These are phyloP conservation scores for Neonectria faginata DNA, from an alignment of 2,329 filamentous ascomycete species.

Conservation along the genomic window DNA sequence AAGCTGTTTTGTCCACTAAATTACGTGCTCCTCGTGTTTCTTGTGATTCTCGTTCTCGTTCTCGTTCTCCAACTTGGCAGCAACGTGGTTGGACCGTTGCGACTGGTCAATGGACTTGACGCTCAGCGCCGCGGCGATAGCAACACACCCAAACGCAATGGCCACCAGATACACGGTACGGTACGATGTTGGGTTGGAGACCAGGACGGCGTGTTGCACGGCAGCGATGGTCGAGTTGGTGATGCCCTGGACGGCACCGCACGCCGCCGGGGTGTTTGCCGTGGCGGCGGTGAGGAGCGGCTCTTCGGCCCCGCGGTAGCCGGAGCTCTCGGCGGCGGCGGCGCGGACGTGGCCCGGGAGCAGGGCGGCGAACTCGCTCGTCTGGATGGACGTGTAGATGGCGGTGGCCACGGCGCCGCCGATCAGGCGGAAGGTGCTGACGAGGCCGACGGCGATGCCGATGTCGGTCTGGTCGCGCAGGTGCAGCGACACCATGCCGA, in stretches of 20 bases:
- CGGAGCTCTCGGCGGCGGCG: constrained; percentile 34
- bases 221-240: constrained; percentile 45
- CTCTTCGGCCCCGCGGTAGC: constrained; percentile 34
- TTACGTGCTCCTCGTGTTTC: neutral
- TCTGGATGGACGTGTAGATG: constrained; percentile 52
- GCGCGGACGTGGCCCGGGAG: constrained; percentile 31
- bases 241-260: constrained; percentile 42
- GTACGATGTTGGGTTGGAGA: constrained; percentile 44
- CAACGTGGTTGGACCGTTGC: constrained; percentile 28
- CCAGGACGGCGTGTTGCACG: constrained; percentile 46
- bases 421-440: constrained; percentile 50
- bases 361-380: constrained; percentile 42
- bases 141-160: constrained; percentile 50
- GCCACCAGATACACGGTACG: constrained; percentile 50
- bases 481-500: constrained; percentile 50
- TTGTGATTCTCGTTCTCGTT: too few species aligned
- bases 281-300: constrained; percentile 41
- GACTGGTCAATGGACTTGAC: constrained; percentile 34
- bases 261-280: constrained; percentile 47
- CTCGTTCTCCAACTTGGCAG: constrained; percentile 31
- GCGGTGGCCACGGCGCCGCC: constrained; percentile 51
- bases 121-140: constrained; percentile 48
- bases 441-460: constrained; percentile 50
- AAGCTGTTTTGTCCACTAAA: neutral
- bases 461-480: constrained; percentile 51